Conservation (phyloP, 2,329 filamentous ascomycete genomes). For the Cytospora paraplurivora region DNA sequence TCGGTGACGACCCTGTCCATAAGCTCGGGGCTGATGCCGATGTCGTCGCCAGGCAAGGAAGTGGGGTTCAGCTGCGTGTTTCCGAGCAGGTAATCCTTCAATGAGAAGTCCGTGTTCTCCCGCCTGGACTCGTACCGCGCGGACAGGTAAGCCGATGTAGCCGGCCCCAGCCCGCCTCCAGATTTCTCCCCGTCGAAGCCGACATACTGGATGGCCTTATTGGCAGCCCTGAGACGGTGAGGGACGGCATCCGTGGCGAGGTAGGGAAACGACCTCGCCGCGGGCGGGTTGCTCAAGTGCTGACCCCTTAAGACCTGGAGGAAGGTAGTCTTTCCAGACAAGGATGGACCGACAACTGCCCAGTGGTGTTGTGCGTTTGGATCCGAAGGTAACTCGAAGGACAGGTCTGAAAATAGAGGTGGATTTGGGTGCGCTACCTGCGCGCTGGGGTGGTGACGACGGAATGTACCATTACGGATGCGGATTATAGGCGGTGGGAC, state of each 20-base stretch:
- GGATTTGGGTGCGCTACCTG: constrained; percentile 59
- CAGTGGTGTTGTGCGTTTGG: constrained; percentile 63
- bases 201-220: constrained; percentile 79
- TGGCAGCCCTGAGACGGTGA: constrained; percentile 57
- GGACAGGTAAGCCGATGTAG: constrained; percentile 76
- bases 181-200: constrained; percentile 80
- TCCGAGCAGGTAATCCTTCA: constrained; percentile 78
- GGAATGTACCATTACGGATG: constrained; percentile 81
- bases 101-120: constrained; percentile 84
- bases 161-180: constrained; percentile 52
- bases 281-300: constrained; percentile 74
- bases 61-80: constrained; percentile 81
- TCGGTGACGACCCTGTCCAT: constrained; percentile 68
- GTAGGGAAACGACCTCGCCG: constrained; percentile 76
- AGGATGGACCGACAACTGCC: constrained; percentile 81
- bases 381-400: constrained; percentile 67
- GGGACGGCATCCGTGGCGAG: constrained; percentile 66
- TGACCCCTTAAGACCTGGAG: constrained; percentile 77
- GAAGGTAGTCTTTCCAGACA: constrained; percentile 79
- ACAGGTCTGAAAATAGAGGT: constrained; percentile 71
- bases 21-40: constrained; percentile 49
- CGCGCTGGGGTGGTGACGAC: constrained; percentile 69
- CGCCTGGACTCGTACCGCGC: constrained; percentile 87
- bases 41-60: constrained; percentile 53
- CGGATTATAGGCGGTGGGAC: constrained; percentile 62